Evolutionary conservation across 2,329 filamentous ascomycete genomes (phyloP), one percentile per base, ranked within the genome.

Genomic region (Claviceps maximensis): DNA sequence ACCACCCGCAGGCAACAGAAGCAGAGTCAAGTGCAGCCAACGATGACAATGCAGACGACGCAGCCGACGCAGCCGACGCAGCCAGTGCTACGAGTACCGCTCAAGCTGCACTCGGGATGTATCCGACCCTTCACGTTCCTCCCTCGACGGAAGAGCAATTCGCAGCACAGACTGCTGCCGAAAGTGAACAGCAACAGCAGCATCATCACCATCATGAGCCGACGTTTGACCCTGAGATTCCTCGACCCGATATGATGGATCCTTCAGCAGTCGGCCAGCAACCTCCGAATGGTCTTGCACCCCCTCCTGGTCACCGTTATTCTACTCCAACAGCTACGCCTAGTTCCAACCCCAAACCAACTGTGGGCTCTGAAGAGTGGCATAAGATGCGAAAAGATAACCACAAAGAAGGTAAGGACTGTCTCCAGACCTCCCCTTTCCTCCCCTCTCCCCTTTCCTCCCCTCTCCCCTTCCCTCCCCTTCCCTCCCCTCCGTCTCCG

Each of bases 381-480:
- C 93, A 98, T 68, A 95, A 95, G 68, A 84, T 95, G 62, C 83
- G 93, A 57, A 93, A 95, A 66, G 91, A 97, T 63, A 98, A 97
- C 59, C 93, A 98, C 73, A 98, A 98, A 79, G 91, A 97, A 77
- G 93, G 91, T 93, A 71, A 64, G 79, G 5, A 29, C 8, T 29
- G 27, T 29, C 4, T 29, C 4, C n/a, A n/a, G n/a, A n/a, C n/a
- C n/a, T n/a, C 27, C 27, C 27, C 27, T 29, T 29, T 29, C 27
- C 27, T 4, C 27, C 27, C 27, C 27, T 29, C 27, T 8, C 27
- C 27, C 27, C 27, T 29, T 29, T 29, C 27, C 27, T 4, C 27
- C 27, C 27, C 27, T 29, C 27, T 8, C 27, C 4, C 27, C 27
- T 4, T 8, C 27, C n/a, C n/a, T n/a, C n/a, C n/a, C n/a, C n/a